Evolutionary conservation across 2,329 filamentous ascomycete genomes (phyloP), one percentile per base, ranked within the genome.

Genomic region (Alternaria sp.): DNA sequence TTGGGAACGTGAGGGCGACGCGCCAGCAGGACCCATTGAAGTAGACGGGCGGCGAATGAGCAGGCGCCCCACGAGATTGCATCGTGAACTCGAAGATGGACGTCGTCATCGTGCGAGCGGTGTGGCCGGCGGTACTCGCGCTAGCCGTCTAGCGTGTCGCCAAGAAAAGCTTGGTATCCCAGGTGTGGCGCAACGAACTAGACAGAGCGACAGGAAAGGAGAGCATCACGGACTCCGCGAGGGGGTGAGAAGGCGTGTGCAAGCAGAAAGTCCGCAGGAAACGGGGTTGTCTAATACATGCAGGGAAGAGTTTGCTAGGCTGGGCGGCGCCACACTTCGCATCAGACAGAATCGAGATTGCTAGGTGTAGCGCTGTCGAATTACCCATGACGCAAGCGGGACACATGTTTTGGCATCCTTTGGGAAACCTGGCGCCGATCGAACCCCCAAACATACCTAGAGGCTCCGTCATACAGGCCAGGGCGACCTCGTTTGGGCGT

Each of bases 301-400:
- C 21, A 26, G 21, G 30, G 33, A 50, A 58, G 46, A 49, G 18
- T 47, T 15, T 57, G 30, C 18, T 37, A n/a, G 33, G 33, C 33
- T 37, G 15, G 26, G 21, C 51, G 54, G 44, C 57, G 60, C 57
- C 61, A 63, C 56, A 60, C 18, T 51, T 55, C 33, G 56, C 43
- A 55, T 45, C 43, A 20, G 25, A 50, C 33, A 45, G 44, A 33
- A 60, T 55, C 44, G 55, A 60, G 49, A 58, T 47, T 68, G 30
- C 30, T 7, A n/a, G 30, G 14, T 41, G 65, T 68, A 60, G 65
- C 65, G 65, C 60, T 25, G 23, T 23, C 56, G 30, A 9, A 28
- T 26, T 50, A 51, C 49, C 50, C 50, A 65, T 68, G 65, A 68
- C 65, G 65, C 65, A 68, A 67, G 58, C 56, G n/a, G 33, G 43